A percentile compares a stretch with the other conserved stretches of the same genome.
phyloP scores from a whole-genome alignment of 495 filamentous ascomycete genomes.

The Neurospora sp. region DNA sequence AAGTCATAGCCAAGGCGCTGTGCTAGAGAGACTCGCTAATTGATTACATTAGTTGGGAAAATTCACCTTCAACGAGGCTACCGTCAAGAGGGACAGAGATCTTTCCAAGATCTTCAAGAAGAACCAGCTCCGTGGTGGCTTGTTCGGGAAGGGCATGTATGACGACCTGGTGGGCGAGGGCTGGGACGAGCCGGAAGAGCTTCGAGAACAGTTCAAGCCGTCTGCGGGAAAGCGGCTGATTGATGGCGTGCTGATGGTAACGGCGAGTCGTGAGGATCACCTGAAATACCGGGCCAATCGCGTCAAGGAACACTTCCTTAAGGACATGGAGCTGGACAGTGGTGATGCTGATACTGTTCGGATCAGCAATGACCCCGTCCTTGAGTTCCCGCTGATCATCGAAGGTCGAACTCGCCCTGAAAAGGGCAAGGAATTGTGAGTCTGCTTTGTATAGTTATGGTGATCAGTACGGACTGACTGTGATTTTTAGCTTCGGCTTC shows the following conservation, averaged over 20 bases:
- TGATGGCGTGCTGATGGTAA: slow-evolving; percentile 2
- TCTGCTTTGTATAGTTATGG: not conserved
- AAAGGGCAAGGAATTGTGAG: not conserved
- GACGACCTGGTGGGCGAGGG: not conserved
- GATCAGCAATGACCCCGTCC: not conserved
- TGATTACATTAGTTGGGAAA: not conserved
- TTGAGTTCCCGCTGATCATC: not conserved
- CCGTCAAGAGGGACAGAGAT: not conserved
- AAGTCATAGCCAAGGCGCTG: not conserved
- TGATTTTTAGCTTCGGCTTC: slow-evolving; percentile 2
- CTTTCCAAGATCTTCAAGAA: not conserved
- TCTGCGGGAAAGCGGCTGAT: not conserved
- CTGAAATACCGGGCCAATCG: not conserved
- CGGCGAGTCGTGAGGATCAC: not conserved
- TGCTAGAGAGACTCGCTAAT: not conserved
- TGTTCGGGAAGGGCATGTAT: not conserved
- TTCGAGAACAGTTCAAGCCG: not conserved
- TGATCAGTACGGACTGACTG: not conserved
- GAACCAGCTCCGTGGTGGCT: not conserved
- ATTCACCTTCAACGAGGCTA: not conserved
- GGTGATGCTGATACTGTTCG: not conserved
- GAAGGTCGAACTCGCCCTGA: not conserved
- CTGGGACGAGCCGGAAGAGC: not conserved
- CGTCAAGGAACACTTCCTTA: not conserved
- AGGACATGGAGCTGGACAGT: not conserved